These are phyloP conservation scores for Penicillium flavigenum DNA, from an alignment of 495 filamentous ascomycete species.

Conservation along the genomic window DNA sequence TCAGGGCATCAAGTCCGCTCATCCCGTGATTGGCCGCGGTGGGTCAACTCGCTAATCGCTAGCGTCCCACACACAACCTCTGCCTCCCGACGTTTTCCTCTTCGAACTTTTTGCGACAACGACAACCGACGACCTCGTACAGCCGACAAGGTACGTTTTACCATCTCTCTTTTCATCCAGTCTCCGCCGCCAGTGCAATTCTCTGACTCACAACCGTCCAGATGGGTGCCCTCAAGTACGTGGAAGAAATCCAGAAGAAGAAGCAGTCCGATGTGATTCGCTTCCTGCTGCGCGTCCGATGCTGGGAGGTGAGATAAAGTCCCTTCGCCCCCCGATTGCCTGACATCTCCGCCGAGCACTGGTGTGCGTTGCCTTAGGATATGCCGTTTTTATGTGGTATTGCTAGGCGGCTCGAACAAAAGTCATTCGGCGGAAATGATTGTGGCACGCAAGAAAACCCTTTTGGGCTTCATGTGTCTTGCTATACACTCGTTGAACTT, in stretches of 20 bases:
- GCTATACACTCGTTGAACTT: conserved; percentile 99
- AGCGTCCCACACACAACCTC: conserved; percentile 51
- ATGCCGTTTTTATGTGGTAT: conserved; percentile 36
- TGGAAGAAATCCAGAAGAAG: conserved; percentile 99
- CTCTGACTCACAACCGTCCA: conserved; percentile 28
- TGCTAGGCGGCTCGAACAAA: conserved; percentile 40
- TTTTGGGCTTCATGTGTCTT: conserved; percentile 53
- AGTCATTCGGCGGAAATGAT: conserved; percentile 43
- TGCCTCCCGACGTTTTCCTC: conserved; percentile 33
- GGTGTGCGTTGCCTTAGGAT: conserved; percentile 47
- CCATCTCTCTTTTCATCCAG: conserved; percentile 3
- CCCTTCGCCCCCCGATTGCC: conserved; percentile 45
- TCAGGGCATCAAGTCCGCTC: neutral
- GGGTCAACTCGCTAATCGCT: conserved; percentile 41
- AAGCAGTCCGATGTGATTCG: conserved; percentile 99
- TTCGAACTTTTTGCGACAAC: conserved; percentile 50
- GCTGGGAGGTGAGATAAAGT: conserved; percentile 95
- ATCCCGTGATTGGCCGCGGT: conserved; percentile 17
- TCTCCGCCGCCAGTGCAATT: conserved; percentile 8
- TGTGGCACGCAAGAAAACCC: conserved; percentile 45
- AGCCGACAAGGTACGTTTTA: conserved; percentile 51
- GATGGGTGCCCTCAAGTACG: conserved; percentile 97
- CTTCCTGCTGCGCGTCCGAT: conserved; percentile 98
- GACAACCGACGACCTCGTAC: conserved; percentile 50
- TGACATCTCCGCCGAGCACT: conserved; percentile 50